A percentile compares a stretch with the other conserved stretches of the same genome.
These are phyloP conservation scores for Amphichorda felina DNA, from an alignment of 2,329 filamentous ascomycete species.

Conservation along the genomic window DNA sequence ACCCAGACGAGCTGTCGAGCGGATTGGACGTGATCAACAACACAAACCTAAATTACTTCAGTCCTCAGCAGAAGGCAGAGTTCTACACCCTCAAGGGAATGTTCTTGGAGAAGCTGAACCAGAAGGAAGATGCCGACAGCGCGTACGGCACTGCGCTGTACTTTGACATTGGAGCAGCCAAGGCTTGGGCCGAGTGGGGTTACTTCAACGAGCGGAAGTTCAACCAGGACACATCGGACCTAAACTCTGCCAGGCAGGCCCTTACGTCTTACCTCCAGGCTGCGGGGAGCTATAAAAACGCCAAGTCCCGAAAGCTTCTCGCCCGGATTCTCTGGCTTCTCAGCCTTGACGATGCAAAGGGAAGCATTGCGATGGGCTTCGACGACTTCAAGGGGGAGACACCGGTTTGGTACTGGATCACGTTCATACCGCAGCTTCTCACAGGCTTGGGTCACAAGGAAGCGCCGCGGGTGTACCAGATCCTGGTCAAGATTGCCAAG, in stretches of 20 bases:
- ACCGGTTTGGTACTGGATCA: conserved; percentile 99
- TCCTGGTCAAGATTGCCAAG: conserved; percentile 89
- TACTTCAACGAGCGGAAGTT: conserved; percentile 96
- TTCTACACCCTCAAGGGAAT: conserved; percentile 99
- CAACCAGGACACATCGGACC: conserved; percentile 75
- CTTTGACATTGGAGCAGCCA: conserved; percentile 89
- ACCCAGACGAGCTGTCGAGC: conserved; percentile 79
- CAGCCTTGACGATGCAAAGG: conserved; percentile 82
- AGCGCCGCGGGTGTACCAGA: conserved; percentile 71
- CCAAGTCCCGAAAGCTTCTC: conserved; percentile 88
- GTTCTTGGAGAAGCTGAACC: conserved; percentile 90
- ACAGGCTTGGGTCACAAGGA: conserved; percentile 88
- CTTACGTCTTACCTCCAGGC: conserved; percentile 95
- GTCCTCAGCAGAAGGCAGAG: conserved; percentile 88
- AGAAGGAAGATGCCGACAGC: conserved; percentile 83
- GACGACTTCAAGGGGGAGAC: conserved; percentile 97
- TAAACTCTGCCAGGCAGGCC: conserved; percentile 78
- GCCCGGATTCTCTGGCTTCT: conserved; percentile 91
- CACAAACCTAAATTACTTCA: conserved; percentile 98
- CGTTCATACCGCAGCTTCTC: conserved; percentile 92
- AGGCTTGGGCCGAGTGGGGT: conserved; percentile 99
- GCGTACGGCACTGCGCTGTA: conserved; percentile 92
- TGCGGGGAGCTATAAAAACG: conserved; percentile 91
- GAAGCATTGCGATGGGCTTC: conserved; percentile 73
- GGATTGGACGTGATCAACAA: conserved; percentile 99